Evolutionary conservation across 805 yeast genomes (phyloP).

Genomic region (Wickerhamiella spandovensis): DNA sequence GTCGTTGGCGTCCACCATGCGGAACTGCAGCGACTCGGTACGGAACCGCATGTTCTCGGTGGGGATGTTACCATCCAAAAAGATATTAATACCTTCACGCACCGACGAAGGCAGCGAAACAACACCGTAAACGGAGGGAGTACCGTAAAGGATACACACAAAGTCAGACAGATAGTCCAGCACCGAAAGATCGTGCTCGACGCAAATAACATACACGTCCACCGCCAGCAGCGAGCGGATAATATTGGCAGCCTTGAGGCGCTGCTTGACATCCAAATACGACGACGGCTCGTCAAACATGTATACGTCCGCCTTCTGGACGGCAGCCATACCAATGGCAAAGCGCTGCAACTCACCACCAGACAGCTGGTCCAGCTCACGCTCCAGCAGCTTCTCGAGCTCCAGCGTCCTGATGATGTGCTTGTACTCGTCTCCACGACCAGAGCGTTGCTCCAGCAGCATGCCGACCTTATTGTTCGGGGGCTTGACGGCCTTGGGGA

Average conservation of each 20-base stretch:
- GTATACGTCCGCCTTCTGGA: slow-evolving; percentile 87
- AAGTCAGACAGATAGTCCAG: slow-evolving; percentile 94
- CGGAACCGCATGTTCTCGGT: slow-evolving; percentile 95
- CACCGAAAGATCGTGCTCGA: slow-evolving; percentile 97
- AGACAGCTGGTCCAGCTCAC: slow-evolving; percentile 81
- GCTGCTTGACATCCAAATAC: slow-evolving; percentile 94
- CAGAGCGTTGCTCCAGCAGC: slow-evolving; percentile 61
- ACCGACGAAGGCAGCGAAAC: slow-evolving; percentile 94
- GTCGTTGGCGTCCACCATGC: slow-evolving; percentile 82
- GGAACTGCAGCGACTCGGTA: slow-evolving; percentile 87
- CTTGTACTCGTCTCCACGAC: slow-evolving; percentile 55
- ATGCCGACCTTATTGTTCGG: slow-evolving; percentile 74
- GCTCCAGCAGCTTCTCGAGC: slow-evolving; percentile 56
- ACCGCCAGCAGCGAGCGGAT: slow-evolving; percentile 74
- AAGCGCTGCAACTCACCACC: slow-evolving; percentile 99
- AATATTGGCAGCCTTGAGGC: slow-evolving; percentile 92
- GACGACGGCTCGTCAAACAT: slow-evolving; percentile 99
- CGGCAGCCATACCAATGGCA: slow-evolving; percentile 95
- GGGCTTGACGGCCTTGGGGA: slow-evolving; percentile 91
- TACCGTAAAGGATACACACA: slow-evolving; percentile 94
- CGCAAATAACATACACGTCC: slow-evolving; percentile 77
- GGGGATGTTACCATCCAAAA: slow-evolving; percentile 95
- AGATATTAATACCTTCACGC: slow-evolving; percentile 97
- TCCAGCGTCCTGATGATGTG: slow-evolving; percentile 58
- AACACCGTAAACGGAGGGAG: slow-evolving; percentile 97